phyloP scores from a whole-genome alignment of 2,329 filamentous ascomycete genomes.

The Pestalotiopsis sp. region DNA sequence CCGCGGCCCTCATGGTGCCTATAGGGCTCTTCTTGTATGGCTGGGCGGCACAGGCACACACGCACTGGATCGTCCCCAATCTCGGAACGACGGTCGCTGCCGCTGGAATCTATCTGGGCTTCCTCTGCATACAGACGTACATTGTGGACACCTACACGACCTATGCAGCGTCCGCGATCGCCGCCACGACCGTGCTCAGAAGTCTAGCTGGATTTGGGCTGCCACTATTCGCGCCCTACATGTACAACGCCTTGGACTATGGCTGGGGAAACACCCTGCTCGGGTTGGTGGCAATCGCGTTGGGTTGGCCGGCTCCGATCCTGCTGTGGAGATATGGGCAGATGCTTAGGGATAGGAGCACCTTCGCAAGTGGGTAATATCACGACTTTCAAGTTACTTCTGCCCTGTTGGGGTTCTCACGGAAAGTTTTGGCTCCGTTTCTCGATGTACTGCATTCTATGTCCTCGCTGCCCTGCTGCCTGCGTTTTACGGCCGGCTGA shows the following conservation, averaged over 20 bases:
- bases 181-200: conserved; percentile 21
- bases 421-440: too few species aligned
- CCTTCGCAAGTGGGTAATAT: conserved; percentile 12
- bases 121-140: conserved; percentile 30
- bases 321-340: conserved; percentile 47
- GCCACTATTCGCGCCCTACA: conserved; percentile 47
- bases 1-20: conserved; percentile 26
- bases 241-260: conserved; percentile 39
- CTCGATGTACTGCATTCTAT: too few species aligned
- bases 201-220: conserved; percentile 50
- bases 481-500: too few species aligned
- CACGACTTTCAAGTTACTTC: neutral
- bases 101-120: conserved; percentile 33
- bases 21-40: conserved; percentile 35
- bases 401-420: too few species aligned
- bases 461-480: too few species aligned
- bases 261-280: conserved; percentile 44
- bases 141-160: neutral
- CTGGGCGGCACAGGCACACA: conserved; percentile 28
- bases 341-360: conserved; percentile 26
- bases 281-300: conserved; percentile 41
- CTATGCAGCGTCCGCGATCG: neutral
- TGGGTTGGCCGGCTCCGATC: conserved; percentile 42
- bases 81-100: conserved; percentile 41
- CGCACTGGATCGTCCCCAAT: conserved; percentile 56